A percentile compares a stretch with the other conserved stretches of the same genome.
Conservation (phyloP, 2,329 filamentous ascomycete species). For the Exophiala phaeomuriformis region DNA sequence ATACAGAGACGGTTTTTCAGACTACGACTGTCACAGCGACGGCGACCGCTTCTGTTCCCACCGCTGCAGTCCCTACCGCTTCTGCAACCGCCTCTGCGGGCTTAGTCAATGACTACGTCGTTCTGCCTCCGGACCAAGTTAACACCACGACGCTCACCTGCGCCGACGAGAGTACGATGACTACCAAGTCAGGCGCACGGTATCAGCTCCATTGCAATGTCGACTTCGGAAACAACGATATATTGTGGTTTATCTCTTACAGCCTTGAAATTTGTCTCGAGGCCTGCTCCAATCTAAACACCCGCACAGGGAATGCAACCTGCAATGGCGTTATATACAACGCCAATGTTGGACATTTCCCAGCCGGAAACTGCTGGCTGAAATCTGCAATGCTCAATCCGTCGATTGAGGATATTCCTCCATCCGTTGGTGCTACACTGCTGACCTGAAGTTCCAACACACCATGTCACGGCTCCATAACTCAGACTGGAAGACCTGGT, state of each 20-base stretch:
- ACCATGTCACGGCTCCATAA: not conserved
- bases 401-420: not conserved
- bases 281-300: conserved; percentile 7
- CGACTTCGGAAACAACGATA: conserved; percentile 6
- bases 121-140: conserved; percentile 1
- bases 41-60: not conserved
- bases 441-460: not conserved
- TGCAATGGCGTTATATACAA: conserved; percentile 6
- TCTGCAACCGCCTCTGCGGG: not conserved
- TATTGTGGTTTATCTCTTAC: conserved; percentile 3
- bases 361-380: conserved; percentile 4
- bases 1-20: not conserved
- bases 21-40: conserved; percentile 1
- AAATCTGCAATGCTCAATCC: conserved; percentile 2
- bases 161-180: not conserved
- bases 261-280: conserved; percentile 6
- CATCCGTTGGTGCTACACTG: conserved; percentile 4
- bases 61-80: not conserved
- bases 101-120: conserved; percentile 1
- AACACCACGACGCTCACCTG: conserved; percentile 7
- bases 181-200: not conserved
- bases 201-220: conserved; percentile 4
- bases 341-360: not conserved
- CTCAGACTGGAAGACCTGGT: too few relatives aligned
- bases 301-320: not conserved